phyloP scores from a whole-genome alignment of 805 yeast genomes.

The Saturnispora gosingensis region DNA sequence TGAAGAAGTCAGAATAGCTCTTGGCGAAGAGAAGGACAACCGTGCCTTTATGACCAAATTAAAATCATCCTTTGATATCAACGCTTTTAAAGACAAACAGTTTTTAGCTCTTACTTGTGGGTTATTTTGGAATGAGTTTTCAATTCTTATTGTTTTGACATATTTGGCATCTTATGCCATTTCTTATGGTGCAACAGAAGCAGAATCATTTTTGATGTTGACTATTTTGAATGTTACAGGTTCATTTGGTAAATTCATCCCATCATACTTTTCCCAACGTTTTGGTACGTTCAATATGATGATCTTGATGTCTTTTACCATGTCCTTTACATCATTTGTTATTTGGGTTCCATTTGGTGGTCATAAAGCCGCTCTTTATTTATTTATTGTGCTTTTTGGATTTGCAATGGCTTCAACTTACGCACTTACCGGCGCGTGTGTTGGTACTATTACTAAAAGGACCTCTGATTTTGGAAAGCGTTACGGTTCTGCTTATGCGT shows the following conservation, averaged over 20 bases:
- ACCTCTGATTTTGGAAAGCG: conserved; percentile 57
- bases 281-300: conserved; percentile 47
- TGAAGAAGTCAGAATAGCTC: conserved; percentile 16
- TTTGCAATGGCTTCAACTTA: conserved; percentile 51
- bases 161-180: conserved; percentile 46
- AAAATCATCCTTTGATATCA: conserved; percentile 30
- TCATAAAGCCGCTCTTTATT: conserved; percentile 34
- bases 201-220: conserved; percentile 36
- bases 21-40: conserved; percentile 17
- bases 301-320: conserved; percentile 37
- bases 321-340: conserved; percentile 37
- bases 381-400: conserved; percentile 46
- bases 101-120: conserved; percentile 32
- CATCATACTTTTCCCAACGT: conserved; percentile 27
- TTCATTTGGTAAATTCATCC: conserved; percentile 27
- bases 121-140: conserved; percentile 38
- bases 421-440: conserved; percentile 55
- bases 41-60: conserved; percentile 14
- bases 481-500: conserved; percentile 57
- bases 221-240: conserved; percentile 41
- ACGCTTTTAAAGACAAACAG: conserved; percentile 32
- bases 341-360: conserved; percentile 62
- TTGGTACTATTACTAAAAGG: conserved; percentile 43
- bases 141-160: conserved; percentile 39
- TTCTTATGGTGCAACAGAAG: conserved; percentile 36